Evolutionary conservation across 352 stramenopile species (phyloP).

Genomic region (Phytophthora sojae): DNA sequence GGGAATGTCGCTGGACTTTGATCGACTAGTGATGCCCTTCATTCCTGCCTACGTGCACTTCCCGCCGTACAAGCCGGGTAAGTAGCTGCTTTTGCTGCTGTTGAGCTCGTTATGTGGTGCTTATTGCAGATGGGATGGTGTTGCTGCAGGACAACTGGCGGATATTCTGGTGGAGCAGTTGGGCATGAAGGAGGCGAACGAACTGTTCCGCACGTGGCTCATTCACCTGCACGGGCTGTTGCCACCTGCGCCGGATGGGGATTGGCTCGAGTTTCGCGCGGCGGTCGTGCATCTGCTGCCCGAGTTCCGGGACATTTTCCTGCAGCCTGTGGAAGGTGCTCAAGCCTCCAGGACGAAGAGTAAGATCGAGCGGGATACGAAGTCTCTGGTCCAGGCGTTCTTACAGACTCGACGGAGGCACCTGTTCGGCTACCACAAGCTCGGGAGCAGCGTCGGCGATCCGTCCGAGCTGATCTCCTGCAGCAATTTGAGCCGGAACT

Average conservation of each 20-base stretch:
- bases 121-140: background rate
- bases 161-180: conserved; percentile 73
- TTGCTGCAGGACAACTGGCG: conserved; percentile 53
- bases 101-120: background rate
- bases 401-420: conserved; percentile 60
- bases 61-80: conserved; percentile 64
- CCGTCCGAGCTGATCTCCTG: conserved; percentile 62
- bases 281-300: conserved; percentile 63
- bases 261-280: conserved; percentile 75
- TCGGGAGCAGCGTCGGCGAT: conserved; percentile 27
- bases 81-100: background rate
- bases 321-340: conserved; percentile 18
- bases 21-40: conserved; percentile 60
- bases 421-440: conserved; percentile 73
- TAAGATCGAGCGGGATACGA: conserved; percentile 49
- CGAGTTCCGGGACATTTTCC: conserved; percentile 45
- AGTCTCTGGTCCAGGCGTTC: conserved; percentile 44
- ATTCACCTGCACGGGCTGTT: conserved; percentile 56
- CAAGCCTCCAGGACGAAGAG: conserved; percentile 33
- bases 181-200: conserved; percentile 41
- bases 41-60: conserved; percentile 66
- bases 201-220: conserved; percentile 64
- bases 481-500: conserved; percentile 68
- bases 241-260: conserved; percentile 51
- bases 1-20: conserved; percentile 73